Conservation (phyloP, 2,329 filamentous ascomycete species). For the Cladobotryum protrusum region DNA sequence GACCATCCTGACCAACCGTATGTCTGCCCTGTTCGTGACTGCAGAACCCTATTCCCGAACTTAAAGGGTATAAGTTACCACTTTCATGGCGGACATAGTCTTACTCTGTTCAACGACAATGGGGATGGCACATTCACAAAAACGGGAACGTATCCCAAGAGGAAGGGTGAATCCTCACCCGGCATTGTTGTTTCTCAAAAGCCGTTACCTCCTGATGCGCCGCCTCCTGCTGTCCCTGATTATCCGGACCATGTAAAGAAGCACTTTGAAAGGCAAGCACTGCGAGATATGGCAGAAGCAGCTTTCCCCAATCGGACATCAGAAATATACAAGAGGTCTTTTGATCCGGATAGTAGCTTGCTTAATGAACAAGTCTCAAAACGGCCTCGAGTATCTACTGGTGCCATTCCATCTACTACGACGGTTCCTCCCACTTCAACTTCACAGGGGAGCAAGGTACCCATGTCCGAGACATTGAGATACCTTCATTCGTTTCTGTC, state of each 20-base stretch:
- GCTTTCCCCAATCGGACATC: not conserved
- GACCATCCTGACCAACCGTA: conserved; percentile 19
- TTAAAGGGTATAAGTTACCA: conserved; percentile 16
- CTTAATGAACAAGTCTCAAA: not conserved
- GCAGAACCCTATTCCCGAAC: conserved; percentile 22
- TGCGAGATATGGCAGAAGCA: too few species aligned
- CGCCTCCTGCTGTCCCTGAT: conserved; percentile 9
- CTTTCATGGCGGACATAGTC: conserved; percentile 9
- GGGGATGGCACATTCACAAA: conserved; percentile 33
- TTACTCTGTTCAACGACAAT: conserved; percentile 32
- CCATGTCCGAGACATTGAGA: conserved; percentile 7
- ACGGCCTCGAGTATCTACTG: conserved; percentile 3
- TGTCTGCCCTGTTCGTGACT: conserved; percentile 34
- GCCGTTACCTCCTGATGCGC: conserved; percentile 15
- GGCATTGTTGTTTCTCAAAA: conserved; percentile 24
- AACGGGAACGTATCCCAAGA: conserved; percentile 18
- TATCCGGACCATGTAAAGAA: not conserved
- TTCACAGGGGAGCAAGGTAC: not conserved
- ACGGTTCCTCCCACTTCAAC: not conserved
- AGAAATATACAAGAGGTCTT: conserved; percentile 1
- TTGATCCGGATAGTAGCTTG: not conserved
- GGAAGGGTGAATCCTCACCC: conserved; percentile 19
- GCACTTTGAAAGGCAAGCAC: not conserved
- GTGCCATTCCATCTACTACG: not conserved
- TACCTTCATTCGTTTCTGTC: conserved; percentile 21